A percentile compares a stretch with the other conserved stretches of the same genome.
These are phyloP conservation scores for Sclerotinia borealis DNA, from an alignment of 2,329 filamentous ascomycete genomes.

Conservation along the genomic window DNA sequence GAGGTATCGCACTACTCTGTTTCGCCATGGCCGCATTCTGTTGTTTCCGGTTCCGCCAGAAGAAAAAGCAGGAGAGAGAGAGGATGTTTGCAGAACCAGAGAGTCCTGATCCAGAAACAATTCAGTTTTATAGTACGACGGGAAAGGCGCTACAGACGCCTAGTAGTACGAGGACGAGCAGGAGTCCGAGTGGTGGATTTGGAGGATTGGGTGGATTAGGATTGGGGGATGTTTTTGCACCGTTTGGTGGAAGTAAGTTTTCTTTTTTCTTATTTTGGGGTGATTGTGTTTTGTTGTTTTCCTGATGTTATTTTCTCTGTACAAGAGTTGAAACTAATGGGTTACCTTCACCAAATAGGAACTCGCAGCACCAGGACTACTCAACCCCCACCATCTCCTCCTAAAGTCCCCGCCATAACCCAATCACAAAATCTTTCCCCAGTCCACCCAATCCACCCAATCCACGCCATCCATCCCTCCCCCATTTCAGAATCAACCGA, in stretches of 20 bases:
- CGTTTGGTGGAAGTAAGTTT: constrained; percentile 7
- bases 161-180: background rate
- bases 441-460: background rate
- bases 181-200: background rate
- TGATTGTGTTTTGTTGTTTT: background rate
- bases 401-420: background rate
- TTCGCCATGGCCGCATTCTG: constrained; percentile 5
- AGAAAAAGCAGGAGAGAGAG: constrained; percentile 5
- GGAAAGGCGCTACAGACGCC: background rate
- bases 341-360: background rate
- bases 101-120: background rate
- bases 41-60: constrained; percentile 2
- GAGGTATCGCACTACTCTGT: background rate
- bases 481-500: background rate
- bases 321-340: background rate
- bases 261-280: background rate
- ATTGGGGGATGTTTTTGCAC: constrained; percentile 1
- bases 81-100: background rate
- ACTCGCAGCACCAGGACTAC: background rate
- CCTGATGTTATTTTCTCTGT: background rate
- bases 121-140: constrained; percentile 4
- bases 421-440: background rate
- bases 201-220: background rate
- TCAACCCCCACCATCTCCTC: background rate
- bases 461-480: background rate